Evolutionary conservation across 2,329 filamentous ascomycete species (phyloP).

Genomic region (Lachnellula willkommii): DNA sequence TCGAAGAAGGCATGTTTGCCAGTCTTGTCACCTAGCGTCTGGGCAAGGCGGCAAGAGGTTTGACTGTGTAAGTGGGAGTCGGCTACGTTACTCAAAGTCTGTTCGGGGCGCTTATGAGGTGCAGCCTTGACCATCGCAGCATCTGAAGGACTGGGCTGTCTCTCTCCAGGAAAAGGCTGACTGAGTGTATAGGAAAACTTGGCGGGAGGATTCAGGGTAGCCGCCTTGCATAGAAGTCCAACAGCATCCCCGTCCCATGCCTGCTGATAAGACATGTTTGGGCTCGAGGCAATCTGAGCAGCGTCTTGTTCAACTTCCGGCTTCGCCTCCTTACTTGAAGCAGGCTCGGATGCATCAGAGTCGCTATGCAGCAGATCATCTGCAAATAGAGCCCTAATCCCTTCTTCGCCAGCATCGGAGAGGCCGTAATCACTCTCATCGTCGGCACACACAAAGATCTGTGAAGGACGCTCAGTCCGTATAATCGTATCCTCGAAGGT

Average conservation of each 20-base stretch:
- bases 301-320: background rate
- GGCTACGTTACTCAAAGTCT: background rate
- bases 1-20: conserved; percentile 30
- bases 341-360: background rate
- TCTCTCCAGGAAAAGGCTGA: background rate
- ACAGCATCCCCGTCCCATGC: background rate
- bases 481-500: background rate
- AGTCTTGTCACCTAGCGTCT: conserved; percentile 23
- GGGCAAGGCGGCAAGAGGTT: conserved; percentile 8
- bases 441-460: background rate
- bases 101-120: background rate
- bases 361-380: conserved; percentile 11
- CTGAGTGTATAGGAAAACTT: background rate
- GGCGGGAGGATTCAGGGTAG: background rate
- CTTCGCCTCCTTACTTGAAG: background rate
- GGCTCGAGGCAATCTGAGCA: background rate
- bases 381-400: conserved; percentile 18
- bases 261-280: background rate
- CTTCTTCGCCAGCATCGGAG: conserved; percentile 22
- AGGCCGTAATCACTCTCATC: conserved; percentile 24
- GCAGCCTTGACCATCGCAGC: conserved; percentile 34
- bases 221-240: background rate
- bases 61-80: background rate
- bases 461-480: background rate
- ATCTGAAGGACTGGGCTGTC: conserved; percentile 35